Evolutionary conservation across 371 early-diverging fungal species (phyloP), one percentile per base, ranked within the genome.

Genomic region (Syncephalastrum racemosum): DNA sequence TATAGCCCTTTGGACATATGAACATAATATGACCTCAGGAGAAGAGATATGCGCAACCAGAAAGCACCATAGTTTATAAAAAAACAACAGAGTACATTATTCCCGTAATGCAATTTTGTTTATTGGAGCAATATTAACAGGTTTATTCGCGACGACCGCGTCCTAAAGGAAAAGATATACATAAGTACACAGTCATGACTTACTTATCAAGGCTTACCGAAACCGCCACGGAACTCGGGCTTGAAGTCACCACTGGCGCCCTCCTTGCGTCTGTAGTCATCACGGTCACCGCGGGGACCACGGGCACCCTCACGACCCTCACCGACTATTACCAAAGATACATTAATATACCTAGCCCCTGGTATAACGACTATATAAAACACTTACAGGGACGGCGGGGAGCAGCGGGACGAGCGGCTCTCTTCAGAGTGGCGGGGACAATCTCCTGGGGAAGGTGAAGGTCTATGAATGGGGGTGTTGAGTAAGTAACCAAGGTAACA

Each of bases 381-480:
- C 25, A 64, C 67, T 77, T 79, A 79, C 81, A 80, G 66, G 80
- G 72, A 68, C 81, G 84, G 59, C 71, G 74, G 62, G 74, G 71
- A 64, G 89, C 85, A 61, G 85, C 61, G 46, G 83, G 73, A 71
- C 89, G 87, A 60, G 81, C 81, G 66, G 85, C 85, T 89, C 94
- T 96, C 88, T 94, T 94, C 89, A 91, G 84, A 67, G 98, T 95
- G 71, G 93, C 87, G 68, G 98, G 98, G 61, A 96, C 92, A 67
- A 98, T 92, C 75, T 94, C 95, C 65, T 86, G 83, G 64, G 98
- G 97, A 62, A 98, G 81, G 90, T 96, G 90, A 67, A 98, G 90
- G 88, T 88, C 73, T 72, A 56, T 42, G 18, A 23, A 15, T 39
- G 14, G 47, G 27, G 12, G 4, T 5, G 50, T 50, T n/a, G 16